phyloP scores from a whole-genome alignment of 148 eudicot genomes.

The Chenopodium suecicum region DNA sequence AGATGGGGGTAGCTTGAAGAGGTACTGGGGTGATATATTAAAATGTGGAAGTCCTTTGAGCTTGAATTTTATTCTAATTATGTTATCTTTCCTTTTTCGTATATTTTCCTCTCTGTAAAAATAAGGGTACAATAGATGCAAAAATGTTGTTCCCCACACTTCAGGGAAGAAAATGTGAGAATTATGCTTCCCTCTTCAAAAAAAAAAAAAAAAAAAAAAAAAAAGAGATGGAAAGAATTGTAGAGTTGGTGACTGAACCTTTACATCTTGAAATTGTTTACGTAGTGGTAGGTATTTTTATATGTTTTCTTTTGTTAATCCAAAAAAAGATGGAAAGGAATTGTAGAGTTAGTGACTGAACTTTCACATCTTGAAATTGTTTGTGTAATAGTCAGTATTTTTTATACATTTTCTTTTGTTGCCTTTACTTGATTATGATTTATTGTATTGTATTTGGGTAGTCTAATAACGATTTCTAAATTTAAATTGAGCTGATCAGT shows the following conservation, averaged over 20 bases:
- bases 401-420: not conserved
- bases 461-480: not conserved
- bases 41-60: not conserved
- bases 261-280: too few species aligned
- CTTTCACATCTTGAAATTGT: too few species aligned
- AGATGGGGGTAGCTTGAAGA: not conserved
- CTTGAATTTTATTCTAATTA: not conserved
- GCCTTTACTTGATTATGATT: not conserved
- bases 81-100: not conserved
- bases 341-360: too few species aligned
- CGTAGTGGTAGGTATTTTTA: too few species aligned
- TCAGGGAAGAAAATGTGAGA: not conserved
- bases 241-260: too few species aligned
- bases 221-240: not conserved
- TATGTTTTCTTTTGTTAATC: too few species aligned
- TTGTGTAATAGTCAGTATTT: too few species aligned
- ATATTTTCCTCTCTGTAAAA: not conserved
- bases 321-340: too few species aligned
- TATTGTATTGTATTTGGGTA: slow-evolving; percentile 1
- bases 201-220: not conserved
- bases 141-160: not conserved
- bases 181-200: not conserved
- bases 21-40: not conserved
- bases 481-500: slow-evolving; percentile 3
- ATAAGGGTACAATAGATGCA: not conserved